Conservation (phyloP, 129 eudicot genomes). For the Oenanthe sinensis region DNA sequence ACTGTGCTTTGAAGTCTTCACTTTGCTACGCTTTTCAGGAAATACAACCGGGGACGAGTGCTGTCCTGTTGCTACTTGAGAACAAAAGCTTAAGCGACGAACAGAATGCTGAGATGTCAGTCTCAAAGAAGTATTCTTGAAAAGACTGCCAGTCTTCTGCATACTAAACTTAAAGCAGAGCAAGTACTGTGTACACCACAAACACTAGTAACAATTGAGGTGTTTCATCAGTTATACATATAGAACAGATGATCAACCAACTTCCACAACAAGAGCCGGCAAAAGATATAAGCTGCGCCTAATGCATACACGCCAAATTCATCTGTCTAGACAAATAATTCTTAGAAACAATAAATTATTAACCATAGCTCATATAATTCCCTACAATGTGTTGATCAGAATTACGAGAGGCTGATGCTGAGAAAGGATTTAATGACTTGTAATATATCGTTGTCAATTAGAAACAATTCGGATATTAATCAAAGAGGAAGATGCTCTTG, state of each 20-base stretch:
- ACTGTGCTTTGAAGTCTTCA: constrained; percentile 38
- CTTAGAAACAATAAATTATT: background rate
- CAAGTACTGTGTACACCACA: constrained; percentile 13
- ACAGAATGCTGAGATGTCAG: constrained; percentile 70
- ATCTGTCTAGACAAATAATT: background rate
- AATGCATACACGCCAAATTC: constrained; percentile 10
- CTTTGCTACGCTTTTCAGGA: constrained; percentile 85
- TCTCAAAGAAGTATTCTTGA: constrained; percentile 64
- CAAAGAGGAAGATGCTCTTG: too few species aligned
- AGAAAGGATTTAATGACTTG: background rate
- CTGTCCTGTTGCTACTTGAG: constrained; percentile 77
- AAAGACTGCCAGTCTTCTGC: constrained; percentile 76
- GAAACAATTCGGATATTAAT: background rate
- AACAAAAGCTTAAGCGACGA: constrained; percentile 73
- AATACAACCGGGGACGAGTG: constrained; percentile 87
- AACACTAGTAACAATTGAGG: constrained; percentile 20
- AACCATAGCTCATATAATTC: background rate
- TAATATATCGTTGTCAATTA: background rate
- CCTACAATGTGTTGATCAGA: background rate
- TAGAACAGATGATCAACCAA: constrained; percentile 11
- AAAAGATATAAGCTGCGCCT: constrained; percentile 17
- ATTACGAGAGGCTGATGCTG: background rate
- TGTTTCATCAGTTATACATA: constrained; percentile 18
- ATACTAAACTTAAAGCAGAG: constrained; percentile 30
- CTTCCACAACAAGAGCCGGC: constrained; percentile 27